Percentiles rank a stretch among this genome's conserved stretches.
Evolutionary conservation across 2,329 filamentous ascomycete genomes (phyloP).

Genomic region (Scedosporium minutisporum): DNA sequence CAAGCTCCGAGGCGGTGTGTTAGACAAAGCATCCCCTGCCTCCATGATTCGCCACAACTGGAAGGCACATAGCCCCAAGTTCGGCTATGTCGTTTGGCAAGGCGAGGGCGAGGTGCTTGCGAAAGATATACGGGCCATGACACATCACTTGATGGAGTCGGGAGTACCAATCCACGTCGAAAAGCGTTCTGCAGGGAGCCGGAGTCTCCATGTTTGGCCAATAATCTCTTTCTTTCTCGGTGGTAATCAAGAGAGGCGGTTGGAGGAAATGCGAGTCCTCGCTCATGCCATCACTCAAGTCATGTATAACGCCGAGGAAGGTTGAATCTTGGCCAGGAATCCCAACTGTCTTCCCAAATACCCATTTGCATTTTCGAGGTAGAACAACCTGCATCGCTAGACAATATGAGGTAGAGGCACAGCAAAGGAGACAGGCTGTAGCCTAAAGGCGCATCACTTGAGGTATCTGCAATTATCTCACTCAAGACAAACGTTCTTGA

Average conservation of each 20-base stretch:
- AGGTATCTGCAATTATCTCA: no score
- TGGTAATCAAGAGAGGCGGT: constrained; percentile 32
- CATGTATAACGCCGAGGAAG: neutral
- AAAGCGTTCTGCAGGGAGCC: constrained; percentile 17
- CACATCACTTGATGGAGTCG: constrained; percentile 40
- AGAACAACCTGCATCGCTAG: neutral
- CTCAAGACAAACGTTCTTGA: no score
- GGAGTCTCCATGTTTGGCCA: constrained; percentile 74
- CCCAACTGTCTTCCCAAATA: neutral
- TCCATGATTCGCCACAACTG: constrained; percentile 49
- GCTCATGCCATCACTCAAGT: constrained; percentile 20
- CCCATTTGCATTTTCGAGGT: constrained; percentile 6
- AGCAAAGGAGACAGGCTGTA: no score
- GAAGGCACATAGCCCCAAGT: constrained; percentile 53
- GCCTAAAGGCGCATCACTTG: no score
- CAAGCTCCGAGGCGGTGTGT: constrained; percentile 28
- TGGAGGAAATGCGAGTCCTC: constrained; percentile 39
- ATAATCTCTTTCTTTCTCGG: constrained; percentile 54
- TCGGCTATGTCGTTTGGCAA: constrained; percentile 61
- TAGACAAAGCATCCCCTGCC: constrained; percentile 17
- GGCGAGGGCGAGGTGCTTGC: constrained; percentile 72
- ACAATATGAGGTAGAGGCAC: neutral
- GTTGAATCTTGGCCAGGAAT: no score
- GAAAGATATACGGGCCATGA: constrained; percentile 54
- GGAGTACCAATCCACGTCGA: neutral